Evolutionary conservation across 225 moss, liverwort and hornwort genomes (phyloP), one percentile per base, ranked within the genome.

Genomic region (Neckera pumila): DNA sequence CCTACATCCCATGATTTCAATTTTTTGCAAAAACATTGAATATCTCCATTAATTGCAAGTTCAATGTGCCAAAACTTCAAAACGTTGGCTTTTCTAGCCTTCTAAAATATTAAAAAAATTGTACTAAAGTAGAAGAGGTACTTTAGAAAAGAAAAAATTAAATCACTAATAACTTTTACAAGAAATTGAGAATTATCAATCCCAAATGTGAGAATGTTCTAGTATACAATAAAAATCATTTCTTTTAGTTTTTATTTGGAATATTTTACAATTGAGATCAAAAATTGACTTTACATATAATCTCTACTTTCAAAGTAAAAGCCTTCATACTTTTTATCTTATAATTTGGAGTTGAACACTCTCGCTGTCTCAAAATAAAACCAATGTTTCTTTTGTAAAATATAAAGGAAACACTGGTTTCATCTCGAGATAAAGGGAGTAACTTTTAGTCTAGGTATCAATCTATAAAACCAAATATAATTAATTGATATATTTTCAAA

Each of bases 371-470:
- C n/a, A n/a, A n/a, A n/a, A n/a, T n/a, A n/a, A n/a, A n/a, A n/a
- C n/a, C n/a, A n/a, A n/a, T n/a, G n/a, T n/a, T n/a, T n/a, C n/a
- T n/a, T n/a, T n/a, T n/a, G n/a, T n/a, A n/a, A n/a, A n/a, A n/a
- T n/a, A n/a, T n/a, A n/a, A n/a, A n/a, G n/a, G n/a, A n/a, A n/a
- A n/a, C n/a, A n/a, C n/a, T n/a, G n/a, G n/a, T n/a, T n/a, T n/a
- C n/a, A n/a, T n/a, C n/a, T n/a, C n/a, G n/a, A n/a, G n/a, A n/a
- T n/a, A n/a, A n/a, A n/a, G n/a, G n/a, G n/a, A n/a, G n/a, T 31
- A 47, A 0, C 0, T 73, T 47, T 31, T 7, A 10, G 4, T 6
- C 0, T 74, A 47, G 2, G 2, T 49, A 47, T 31, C 4, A 33
- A 33, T 33, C 4, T 12, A 49, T 19, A 49, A 74, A 74, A 5